These are phyloP conservation scores for Lasiodiplodia hormozganensis DNA, from an alignment of 2,329 filamentous ascomycete genomes.

Conservation along the genomic window DNA sequence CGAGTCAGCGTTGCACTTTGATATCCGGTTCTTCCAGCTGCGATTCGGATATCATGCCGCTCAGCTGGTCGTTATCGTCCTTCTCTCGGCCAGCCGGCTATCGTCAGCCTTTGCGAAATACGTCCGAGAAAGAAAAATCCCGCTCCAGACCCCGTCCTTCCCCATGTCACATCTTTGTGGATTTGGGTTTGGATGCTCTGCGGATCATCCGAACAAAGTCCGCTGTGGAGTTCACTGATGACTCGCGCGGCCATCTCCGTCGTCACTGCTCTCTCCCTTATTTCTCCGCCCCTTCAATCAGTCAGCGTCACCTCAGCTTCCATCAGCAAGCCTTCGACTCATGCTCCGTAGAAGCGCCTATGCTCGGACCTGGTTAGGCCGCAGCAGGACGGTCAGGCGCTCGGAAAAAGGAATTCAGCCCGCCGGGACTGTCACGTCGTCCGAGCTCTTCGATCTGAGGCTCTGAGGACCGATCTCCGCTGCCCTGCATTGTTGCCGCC, in stretches of 20 bases:
- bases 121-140: not conserved
- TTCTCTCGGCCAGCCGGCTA: not conserved
- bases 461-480: constrained; percentile 1
- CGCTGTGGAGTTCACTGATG: constrained; percentile 5
- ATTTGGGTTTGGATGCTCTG: not conserved
- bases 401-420: not conserved
- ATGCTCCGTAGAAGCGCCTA: constrained; percentile 9
- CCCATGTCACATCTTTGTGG: not conserved
- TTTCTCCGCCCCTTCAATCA: not conserved
- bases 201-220: constrained; percentile 24
- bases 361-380: not conserved
- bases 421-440: not conserved
- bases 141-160: not conserved
- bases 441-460: constrained; percentile 8
- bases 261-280: not conserved
- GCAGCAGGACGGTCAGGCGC: not conserved
- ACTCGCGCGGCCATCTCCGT: not conserved
- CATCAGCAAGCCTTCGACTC: not conserved
- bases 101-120: not conserved
- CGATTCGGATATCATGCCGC: constrained; percentile 13
- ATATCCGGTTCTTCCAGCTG: not conserved
- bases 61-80: not conserved
- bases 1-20: constrained; percentile 12
- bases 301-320: not conserved
- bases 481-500: constrained; percentile 5